Evolutionary conservation across 805 yeast species (phyloP).

Genomic region (Cyberlindnera meyerae): DNA sequence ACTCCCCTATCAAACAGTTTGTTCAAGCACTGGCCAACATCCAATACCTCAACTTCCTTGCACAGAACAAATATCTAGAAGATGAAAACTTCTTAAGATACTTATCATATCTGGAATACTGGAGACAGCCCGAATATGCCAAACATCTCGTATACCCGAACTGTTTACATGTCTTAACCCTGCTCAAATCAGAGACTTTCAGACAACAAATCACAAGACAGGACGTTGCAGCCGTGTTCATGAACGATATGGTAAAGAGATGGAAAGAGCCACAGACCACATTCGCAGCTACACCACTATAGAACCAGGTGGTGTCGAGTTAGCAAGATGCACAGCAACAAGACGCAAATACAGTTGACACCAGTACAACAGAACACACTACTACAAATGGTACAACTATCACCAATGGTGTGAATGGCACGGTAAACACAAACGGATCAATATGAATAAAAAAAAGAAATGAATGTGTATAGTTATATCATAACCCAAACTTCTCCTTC

Average conservation of each 20-base stretch:
- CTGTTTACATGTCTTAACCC: constrained; percentile 67
- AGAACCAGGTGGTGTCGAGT: no score
- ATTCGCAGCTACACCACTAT: constrained; percentile 25
- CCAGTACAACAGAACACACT: no score
- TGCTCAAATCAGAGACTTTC: constrained; percentile 44
- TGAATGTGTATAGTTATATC: neutral
- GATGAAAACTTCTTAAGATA: constrained; percentile 71
- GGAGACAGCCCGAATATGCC: constrained; percentile 71
- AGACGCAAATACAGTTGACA: no score
- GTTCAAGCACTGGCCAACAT: constrained; percentile 90
- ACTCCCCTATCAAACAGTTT: constrained; percentile 39
- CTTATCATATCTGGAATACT: constrained; percentile 76
- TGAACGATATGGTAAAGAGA: constrained; percentile 72
- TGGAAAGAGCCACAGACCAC: constrained; percentile 40
- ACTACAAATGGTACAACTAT: no score
- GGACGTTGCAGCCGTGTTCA: constrained; percentile 51
- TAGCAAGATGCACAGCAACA: no score
- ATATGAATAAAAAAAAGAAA: no score
- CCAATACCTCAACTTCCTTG: constrained; percentile 79
- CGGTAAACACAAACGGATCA: no score
- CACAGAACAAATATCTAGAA: constrained; percentile 75
- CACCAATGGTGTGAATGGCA: no score
- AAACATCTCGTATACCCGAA: constrained; percentile 78
- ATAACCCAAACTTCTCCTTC: constrained; percentile 17
- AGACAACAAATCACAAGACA: constrained; percentile 51